Evolutionary conservation across 139 green algal genomes (phyloP).

Genomic region (Chlamydomonas eustigma): DNA sequence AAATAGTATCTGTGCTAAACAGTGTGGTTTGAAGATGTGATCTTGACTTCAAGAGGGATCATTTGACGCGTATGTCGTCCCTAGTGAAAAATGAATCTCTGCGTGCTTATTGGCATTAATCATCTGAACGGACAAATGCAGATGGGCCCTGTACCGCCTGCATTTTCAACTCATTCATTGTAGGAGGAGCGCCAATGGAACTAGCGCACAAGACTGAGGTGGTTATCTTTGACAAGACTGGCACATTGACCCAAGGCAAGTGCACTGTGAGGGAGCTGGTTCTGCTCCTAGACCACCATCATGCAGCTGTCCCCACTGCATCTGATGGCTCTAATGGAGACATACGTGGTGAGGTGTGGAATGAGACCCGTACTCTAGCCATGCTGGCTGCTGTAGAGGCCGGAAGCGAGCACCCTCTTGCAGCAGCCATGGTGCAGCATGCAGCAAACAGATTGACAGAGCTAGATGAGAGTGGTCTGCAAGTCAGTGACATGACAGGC

Average conservation of each 20-base stretch:
- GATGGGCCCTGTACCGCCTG: no score
- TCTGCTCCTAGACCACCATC: neutral
- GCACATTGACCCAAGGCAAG: conserved; percentile 2
- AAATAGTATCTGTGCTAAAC: no score
- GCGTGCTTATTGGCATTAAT: no score
- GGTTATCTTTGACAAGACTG: conserved; percentile 69
- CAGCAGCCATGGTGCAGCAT: conserved; percentile 64
- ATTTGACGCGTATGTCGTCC: no score
- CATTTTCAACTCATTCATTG: neutral
- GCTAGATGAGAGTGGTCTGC: neutral
- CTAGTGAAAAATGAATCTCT: no score
- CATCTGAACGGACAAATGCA: no score
- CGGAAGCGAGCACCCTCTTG: conserved; percentile 87
- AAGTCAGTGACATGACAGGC: neutral
- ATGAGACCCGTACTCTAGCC: neutral
- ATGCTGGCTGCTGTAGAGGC: conserved; percentile 69
- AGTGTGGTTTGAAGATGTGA: no score
- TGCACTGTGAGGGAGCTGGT: conserved; percentile 1
- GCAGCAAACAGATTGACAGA: neutral
- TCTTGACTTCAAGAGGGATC: no score
- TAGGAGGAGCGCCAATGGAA: conserved; percentile 43
- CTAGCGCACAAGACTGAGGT: conserved; percentile 55
- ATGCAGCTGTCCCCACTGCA: neutral
- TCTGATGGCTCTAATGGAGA: neutral
- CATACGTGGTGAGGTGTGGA: neutral